Base-by-base conservation (phyloP, 2,329 filamentous ascomycete species). In the Waltergamsia citrina region DNA sequence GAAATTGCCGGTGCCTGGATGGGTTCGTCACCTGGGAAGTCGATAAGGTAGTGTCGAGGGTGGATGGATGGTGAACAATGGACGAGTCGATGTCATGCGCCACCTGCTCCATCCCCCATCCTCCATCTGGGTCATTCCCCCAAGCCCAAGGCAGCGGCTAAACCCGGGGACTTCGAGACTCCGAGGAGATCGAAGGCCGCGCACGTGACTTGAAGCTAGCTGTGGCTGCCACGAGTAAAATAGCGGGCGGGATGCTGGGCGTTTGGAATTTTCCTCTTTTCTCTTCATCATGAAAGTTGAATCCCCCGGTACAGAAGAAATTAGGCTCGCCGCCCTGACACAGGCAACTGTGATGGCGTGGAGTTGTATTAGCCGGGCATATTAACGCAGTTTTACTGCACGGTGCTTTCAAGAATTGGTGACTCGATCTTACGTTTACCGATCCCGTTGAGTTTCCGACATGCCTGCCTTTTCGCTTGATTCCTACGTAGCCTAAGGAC, bases 361-460 rank as follows among this genome's bases (percentile, higher is more conserved):
- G 63, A 62, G 71, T 74, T 76, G 71, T 32, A 69, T 65, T 60
- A 62, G 50, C 65, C 62, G 70, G 72, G 71, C 54, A 76, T 66
- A 77, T 54, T 40, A 65, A 67, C 56, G 48, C 49, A 49, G 50
- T 44, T 43, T 32, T 48, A 44, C 48, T 51, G 57, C 50, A 50
- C 65, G 71, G 67, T 62, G 69, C 70, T 74, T 74, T 57, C 59
- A 75, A 76, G 71, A 76, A 77, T 75, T 74, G 70, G 65, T 59
- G 66, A 71, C 61, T 71, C 66, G 65, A 60, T 50, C 46, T 38
- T 14, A 58, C 57, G 60, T 72, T 69, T 62, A 63, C 63, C 70
- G 67, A 66, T 76, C 70, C 72, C 72, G 72, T 77, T 74, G 69
- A 73, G 71, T 65, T 65, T 57, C 66, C 71, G 66, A 75, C 69